Conservation (phyloP, 768 basidiomycete genomes). For the Pulveroboletus sp. region DNA sequence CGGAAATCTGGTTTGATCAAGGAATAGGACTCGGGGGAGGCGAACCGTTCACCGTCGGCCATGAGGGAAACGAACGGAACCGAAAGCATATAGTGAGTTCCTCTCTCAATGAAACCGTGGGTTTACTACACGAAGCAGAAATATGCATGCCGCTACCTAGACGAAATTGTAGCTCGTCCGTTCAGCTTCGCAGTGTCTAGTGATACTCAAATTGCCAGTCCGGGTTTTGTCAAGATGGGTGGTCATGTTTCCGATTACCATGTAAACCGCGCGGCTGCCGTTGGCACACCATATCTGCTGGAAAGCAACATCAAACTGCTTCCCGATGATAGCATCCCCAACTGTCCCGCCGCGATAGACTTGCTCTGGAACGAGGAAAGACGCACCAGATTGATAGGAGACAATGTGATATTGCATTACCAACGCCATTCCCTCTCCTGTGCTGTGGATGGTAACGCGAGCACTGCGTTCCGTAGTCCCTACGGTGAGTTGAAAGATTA, state of each 20-base stretch:
- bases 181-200: not conserved
- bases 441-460: slow-evolving; percentile 51
- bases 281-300: slow-evolving; percentile 42
- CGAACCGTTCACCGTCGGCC: slow-evolving; percentile 56
- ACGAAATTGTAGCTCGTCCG: slow-evolving; percentile 25
- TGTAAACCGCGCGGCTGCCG: slow-evolving; percentile 37
- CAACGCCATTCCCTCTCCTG: slow-evolving; percentile 42
- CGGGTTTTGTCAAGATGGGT: slow-evolving; percentile 10
- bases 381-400: slow-evolving; percentile 33
- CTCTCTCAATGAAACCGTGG: not conserved
- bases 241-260: not conserved
- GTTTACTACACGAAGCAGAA: slow-evolving; percentile 29
- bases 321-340: slow-evolving; percentile 27
- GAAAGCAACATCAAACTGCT: slow-evolving; percentile 49
- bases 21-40: slow-evolving; percentile 58
- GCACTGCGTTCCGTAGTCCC: slow-evolving; percentile 48
- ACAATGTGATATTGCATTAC: slow-evolving; percentile 35
- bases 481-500: slow-evolving; percentile 34
- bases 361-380: slow-evolving; percentile 41
- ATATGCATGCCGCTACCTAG: slow-evolving; percentile 43
- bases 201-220: not conserved
- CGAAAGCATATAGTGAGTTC: slow-evolving; percentile 51
- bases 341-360: slow-evolving; percentile 28
- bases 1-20: slow-evolving; percentile 62
- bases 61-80: slow-evolving; percentile 55